These are phyloP conservation scores for Chrysosporium queenslandicum DNA, from an alignment of 2,329 filamentous ascomycete species.

Conservation along the genomic window DNA sequence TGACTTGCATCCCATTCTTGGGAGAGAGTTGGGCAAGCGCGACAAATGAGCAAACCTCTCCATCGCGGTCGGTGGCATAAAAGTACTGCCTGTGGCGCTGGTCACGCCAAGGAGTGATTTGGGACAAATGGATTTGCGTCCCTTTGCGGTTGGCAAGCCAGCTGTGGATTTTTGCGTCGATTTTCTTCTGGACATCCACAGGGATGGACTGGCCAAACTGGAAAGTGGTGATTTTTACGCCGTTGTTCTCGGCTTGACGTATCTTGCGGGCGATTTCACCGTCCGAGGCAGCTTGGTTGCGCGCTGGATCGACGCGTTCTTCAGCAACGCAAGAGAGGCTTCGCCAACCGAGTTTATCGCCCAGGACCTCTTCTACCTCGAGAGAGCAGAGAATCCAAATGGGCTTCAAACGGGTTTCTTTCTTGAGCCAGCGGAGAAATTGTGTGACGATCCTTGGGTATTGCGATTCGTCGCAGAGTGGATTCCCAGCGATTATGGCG, in stretches of 20 bases:
- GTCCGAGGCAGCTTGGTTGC: slow-evolving; percentile 58
- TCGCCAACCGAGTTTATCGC: slow-evolving; percentile 72
- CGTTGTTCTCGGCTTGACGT: slow-evolving; percentile 69
- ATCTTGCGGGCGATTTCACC: slow-evolving; percentile 63
- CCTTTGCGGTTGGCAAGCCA: slow-evolving; percentile 76
- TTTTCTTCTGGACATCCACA: slow-evolving; percentile 57
- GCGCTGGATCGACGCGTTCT: slow-evolving; percentile 67
- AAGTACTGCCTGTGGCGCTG: slow-evolving; percentile 75
- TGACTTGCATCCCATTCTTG: slow-evolving; percentile 80
- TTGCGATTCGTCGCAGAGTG: slow-evolving; percentile 70
- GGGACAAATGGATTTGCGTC: slow-evolving; percentile 78
- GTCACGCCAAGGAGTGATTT: slow-evolving; percentile 82
- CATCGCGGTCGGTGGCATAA: slow-evolving; percentile 62
- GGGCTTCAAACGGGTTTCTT: slow-evolving; percentile 62
- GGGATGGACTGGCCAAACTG: slow-evolving; percentile 53
- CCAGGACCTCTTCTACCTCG: slow-evolving; percentile 70
- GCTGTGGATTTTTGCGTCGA: slow-evolving; percentile 62
- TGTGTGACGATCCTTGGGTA: slow-evolving; percentile 61
- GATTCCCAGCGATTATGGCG: slow-evolving; percentile 77
- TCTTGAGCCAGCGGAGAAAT: slow-evolving; percentile 65
- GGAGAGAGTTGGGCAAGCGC: slow-evolving; percentile 73
- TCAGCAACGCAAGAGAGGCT: slow-evolving; percentile 81
- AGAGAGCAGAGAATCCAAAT: slow-evolving; percentile 81
- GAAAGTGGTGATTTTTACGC: slow-evolving; percentile 68
- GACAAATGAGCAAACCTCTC: slow-evolving; percentile 65